Conservation (phyloP, 2,329 filamentous ascomycete genomes). For the Aspergillus niger region DNA sequence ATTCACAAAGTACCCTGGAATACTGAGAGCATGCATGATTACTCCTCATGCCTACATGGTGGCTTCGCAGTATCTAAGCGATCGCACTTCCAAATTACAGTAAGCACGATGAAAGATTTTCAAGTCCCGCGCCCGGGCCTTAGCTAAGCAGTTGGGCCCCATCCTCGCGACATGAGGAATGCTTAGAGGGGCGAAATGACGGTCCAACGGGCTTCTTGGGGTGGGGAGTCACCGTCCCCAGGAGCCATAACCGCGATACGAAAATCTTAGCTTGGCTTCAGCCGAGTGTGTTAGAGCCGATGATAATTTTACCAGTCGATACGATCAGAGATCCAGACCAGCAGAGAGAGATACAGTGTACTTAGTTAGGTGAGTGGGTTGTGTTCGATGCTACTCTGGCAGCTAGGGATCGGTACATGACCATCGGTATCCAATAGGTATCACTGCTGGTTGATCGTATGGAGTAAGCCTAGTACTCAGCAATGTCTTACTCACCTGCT, state of each 20-base stretch:
- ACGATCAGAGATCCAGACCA: background rate
- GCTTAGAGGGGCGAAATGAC: slow-evolving; percentile 3
- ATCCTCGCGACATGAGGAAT: background rate
- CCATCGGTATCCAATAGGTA: background rate
- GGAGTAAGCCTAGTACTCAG: background rate
- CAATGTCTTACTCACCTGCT: background rate
- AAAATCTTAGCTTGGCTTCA: background rate
- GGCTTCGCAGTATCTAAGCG: background rate
- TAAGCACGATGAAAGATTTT: background rate
- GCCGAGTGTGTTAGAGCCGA: background rate
- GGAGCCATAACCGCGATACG: slow-evolving; percentile 1
- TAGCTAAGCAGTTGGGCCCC: background rate
- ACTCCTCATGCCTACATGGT: background rate
- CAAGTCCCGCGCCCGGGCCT: background rate
- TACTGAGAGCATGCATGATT: background rate
- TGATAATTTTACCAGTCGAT: slow-evolving; percentile 4
- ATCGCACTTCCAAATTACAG: background rate
- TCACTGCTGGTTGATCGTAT: background rate
- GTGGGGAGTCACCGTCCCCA: background rate
- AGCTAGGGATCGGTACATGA: background rate
- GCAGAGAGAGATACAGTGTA: background rate
- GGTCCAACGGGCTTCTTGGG: slow-evolving; percentile 2
- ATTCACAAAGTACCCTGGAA: background rate
- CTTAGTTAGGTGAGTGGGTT: background rate
- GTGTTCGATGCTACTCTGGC: background rate